A percentile compares a stretch with the other conserved stretches of the same genome.
Evolutionary conservation across 345 rosid genomes (phyloP).

Genomic region (Heritiera littoralis): DNA sequence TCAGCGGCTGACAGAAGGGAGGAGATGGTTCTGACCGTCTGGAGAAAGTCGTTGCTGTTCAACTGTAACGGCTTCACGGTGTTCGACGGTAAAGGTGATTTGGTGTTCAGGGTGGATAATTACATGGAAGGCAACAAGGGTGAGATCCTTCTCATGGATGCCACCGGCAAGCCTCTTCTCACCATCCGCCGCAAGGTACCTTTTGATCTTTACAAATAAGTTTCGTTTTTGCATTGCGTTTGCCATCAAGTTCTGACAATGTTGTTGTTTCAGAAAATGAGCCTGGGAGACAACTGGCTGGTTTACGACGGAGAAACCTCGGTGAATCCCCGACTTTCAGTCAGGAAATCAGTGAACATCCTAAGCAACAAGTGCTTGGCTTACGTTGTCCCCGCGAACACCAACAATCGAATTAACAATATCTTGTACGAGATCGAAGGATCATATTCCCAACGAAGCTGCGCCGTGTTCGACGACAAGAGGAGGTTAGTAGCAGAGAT

Average conservation of each 20-base stretch:
- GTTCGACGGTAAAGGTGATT: slow-evolving; percentile 68
- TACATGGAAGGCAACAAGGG: slow-evolving; percentile 57
- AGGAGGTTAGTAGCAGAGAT: slow-evolving; percentile 66
- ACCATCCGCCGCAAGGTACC: slow-evolving; percentile 92
- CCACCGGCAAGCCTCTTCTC: slow-evolving; percentile 81
- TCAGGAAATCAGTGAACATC: slow-evolving; percentile 54
- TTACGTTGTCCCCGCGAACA: slow-evolving; percentile 35
- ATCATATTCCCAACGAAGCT: slow-evolving; percentile 65
- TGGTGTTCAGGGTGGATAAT: slow-evolving; percentile 83
- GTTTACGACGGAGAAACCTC: slow-evolving; percentile 77
- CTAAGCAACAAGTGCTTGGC: slow-evolving; percentile 58
- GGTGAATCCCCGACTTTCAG: slow-evolving; percentile 52
- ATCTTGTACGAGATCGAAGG: slow-evolving; percentile 72
- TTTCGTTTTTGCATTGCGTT: background rate
- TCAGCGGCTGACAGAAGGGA: slow-evolving; percentile 6
- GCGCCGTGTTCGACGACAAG: slow-evolving; percentile 62
- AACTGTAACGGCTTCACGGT: slow-evolving; percentile 97
- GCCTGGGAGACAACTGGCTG: slow-evolving; percentile 76
- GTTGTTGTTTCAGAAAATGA: slow-evolving; percentile 49
- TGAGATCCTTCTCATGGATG: slow-evolving; percentile 89
- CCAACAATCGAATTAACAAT: slow-evolving; percentile 12
- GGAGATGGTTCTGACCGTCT: slow-evolving; percentile 58
- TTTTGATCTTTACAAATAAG: background rate
- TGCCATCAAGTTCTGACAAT: slow-evolving; percentile 10
- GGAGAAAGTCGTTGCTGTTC: slow-evolving; percentile 93